phyloP scores from a whole-genome alignment of 225 moss, liverwort and hornwort species.

The Physcomitrellopsis africana region DNA sequence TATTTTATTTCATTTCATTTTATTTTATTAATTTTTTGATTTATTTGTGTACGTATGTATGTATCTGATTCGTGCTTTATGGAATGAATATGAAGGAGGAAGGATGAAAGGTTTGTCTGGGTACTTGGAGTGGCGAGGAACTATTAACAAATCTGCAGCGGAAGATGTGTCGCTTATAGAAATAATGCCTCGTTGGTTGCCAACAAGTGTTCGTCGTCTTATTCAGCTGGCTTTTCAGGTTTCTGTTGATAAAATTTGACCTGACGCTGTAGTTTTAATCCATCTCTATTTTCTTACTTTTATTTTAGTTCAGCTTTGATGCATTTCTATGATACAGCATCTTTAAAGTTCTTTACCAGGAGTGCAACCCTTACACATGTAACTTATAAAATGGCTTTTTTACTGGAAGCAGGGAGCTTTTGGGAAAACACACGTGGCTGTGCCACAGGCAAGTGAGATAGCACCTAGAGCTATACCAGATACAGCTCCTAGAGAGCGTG shows the following conservation, averaged over 20 bases:
- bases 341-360: conserved; percentile 16
- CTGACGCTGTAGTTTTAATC: conserved; percentile 12
- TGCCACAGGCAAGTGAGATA: conserved; percentile 35
- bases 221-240: conserved; percentile 78
- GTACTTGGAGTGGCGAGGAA: conserved; percentile 84
- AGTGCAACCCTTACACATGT: conserved; percentile 17
- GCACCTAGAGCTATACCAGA: conserved; percentile 34
- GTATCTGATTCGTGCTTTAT: conserved; percentile 23
- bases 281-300: conserved; percentile 14
- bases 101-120: conserved; percentile 59
- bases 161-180: conserved; percentile 81
- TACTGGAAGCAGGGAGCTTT: conserved; percentile 60
- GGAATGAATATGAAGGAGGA: conserved; percentile 50
- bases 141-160: conserved; percentile 71
- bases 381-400: conserved; percentile 27
- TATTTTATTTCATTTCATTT: not conserved
- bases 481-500: conserved; percentile 44
- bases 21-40: too few species aligned
- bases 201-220: conserved; percentile 70
- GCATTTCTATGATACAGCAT: not conserved
- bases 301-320: not conserved
- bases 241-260: conserved; percentile 16
- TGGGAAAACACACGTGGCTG: conserved; percentile 46
- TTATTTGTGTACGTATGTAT: too few species aligned
- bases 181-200: conserved; percentile 85